phyloP scores from a whole-genome alignment of 2,329 filamentous ascomycete species.

The Trichoderma asperellum region DNA sequence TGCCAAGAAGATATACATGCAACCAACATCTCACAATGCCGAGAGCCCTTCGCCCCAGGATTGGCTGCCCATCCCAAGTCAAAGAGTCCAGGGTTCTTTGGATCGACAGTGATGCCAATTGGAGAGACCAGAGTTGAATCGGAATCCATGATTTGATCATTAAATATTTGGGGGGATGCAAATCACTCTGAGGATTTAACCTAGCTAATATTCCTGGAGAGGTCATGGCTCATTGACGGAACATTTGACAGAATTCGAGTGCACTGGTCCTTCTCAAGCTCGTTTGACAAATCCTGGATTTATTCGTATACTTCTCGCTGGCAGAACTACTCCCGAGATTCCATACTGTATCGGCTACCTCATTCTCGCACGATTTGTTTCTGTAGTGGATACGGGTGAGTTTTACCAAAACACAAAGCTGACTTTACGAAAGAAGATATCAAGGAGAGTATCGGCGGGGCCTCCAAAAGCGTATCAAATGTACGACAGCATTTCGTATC shows the following conservation, averaged over 20 bases:
- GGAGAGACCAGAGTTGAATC: neutral
- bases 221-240: slow-evolving; percentile 19
- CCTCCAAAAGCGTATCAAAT: slow-evolving; percentile 3
- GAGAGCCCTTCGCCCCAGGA: slow-evolving; percentile 2
- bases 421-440: slow-evolving; percentile 9
- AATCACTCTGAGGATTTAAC: slow-evolving; percentile 16
- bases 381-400: neutral
- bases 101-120: slow-evolving; percentile 17
- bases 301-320: slow-evolving; percentile 13
- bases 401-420: slow-evolving; percentile 18
- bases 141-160: slow-evolving; percentile 12
- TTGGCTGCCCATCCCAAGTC: slow-evolving; percentile 15
- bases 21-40: neutral
- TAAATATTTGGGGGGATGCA: slow-evolving; percentile 14
- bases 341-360: neutral
- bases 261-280: neutral
- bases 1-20: slow-evolving; percentile 7
- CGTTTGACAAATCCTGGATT: neutral
- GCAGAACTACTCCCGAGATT: slow-evolving; percentile 8
- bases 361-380: neutral
- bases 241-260: neutral
- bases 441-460: neutral
- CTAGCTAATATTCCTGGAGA: neutral
- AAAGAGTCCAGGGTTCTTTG: slow-evolving; percentile 7
- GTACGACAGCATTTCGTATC: neutral